phyloP scores from a whole-genome alignment of 2,329 filamentous ascomycete genomes.

The Zymoseptoria pseudotritici region DNA sequence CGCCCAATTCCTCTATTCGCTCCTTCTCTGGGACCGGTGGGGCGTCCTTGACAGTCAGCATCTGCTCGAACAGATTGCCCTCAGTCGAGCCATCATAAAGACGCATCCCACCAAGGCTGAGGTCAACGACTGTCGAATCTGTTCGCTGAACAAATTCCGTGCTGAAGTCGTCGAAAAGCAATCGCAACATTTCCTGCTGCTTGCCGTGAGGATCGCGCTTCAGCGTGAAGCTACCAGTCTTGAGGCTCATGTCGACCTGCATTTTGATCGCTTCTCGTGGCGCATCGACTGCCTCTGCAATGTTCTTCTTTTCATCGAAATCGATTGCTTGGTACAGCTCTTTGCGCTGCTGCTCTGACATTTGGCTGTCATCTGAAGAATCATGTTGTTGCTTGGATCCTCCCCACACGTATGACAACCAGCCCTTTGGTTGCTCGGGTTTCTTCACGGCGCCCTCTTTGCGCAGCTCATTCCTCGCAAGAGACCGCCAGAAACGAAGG shows the following conservation, averaged over 20 bases:
- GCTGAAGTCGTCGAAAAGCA: constrained; percentile 92
- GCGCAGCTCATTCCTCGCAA: constrained; percentile 87
- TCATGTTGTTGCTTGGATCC: constrained; percentile 50
- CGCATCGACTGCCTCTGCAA: constrained; percentile 79
- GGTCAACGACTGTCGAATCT: constrained; percentile 80
- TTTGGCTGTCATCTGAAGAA: constrained; percentile 69
- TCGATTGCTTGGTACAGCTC: constrained; percentile 97
- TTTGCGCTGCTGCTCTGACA: constrained; percentile 92
- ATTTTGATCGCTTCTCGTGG: constrained; percentile 89
- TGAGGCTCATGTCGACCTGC: constrained; percentile 85
- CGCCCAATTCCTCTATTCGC: constrained; percentile 42
- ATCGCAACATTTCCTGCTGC: constrained; percentile 70
- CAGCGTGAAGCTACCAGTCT: constrained; percentile 91
- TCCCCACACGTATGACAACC: constrained; percentile 90
- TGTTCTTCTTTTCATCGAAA: constrained; percentile 90
- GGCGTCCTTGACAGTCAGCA: constrained; percentile 89
- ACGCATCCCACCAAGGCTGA: constrained; percentile 85
- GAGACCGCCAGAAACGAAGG: constrained; percentile 89
- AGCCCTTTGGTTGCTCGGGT: constrained; percentile 61
- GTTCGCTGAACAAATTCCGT: constrained; percentile 83
- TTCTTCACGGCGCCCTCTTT: constrained; percentile 90
- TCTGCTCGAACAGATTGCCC: constrained; percentile 85
- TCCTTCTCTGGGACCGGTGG: constrained; percentile 48
- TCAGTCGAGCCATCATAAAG: constrained; percentile 94
- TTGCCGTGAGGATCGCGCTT: constrained; percentile 76